These are phyloP conservation scores for Candida suzukii DNA, from an alignment of 805 yeast genomes.

Conservation along the genomic window DNA sequence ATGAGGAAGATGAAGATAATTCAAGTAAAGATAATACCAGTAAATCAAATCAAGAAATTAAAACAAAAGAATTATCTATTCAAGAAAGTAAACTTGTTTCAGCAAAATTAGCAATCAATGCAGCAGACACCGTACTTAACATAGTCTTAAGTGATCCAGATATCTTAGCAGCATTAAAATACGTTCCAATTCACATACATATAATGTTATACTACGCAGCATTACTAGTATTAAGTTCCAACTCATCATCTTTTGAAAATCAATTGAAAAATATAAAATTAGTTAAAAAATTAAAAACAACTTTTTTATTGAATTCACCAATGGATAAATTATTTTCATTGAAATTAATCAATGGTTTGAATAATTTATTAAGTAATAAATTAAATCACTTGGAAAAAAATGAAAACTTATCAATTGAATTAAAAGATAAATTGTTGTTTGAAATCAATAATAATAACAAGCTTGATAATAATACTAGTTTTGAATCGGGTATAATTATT, in stretches of 20 bases:
- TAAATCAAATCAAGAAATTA: slow-evolving; percentile 4
- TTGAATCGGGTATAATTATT: slow-evolving; percentile 6
- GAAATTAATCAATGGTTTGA: slow-evolving; percentile 28
- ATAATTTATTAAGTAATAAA: slow-evolving; percentile 20
- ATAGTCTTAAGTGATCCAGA: slow-evolving; percentile 54
- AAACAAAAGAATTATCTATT: slow-evolving; percentile 17
- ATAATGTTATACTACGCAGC: slow-evolving; percentile 67
- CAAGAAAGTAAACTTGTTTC: slow-evolving; percentile 21
- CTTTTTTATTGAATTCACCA: slow-evolving; percentile 39
- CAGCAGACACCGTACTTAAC: slow-evolving; percentile 57
- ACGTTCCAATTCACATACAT: slow-evolving; percentile 68
- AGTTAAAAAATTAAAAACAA: slow-evolving; percentile 36
- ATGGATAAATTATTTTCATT: slow-evolving; percentile 46
- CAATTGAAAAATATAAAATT: slow-evolving; percentile 32
- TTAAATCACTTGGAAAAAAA: slow-evolving; percentile 16
- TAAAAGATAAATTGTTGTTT: slow-evolving; percentile 10
- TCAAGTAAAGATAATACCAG: slow-evolving; percentile 8
- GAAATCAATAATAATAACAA: slow-evolving; percentile 13
- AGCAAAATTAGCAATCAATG: slow-evolving; percentile 45
- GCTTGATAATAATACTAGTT: no score
- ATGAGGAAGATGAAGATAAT: slow-evolving; percentile 10
- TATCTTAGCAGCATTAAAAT: slow-evolving; percentile 46
- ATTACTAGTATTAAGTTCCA: slow-evolving; percentile 41
- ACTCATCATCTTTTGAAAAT: slow-evolving; percentile 19
- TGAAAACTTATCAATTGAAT: slow-evolving; percentile 10